Percentiles rank a stretch among this genome's conserved stretches.
Conservation (phyloP, 805 yeast genomes). For the Hanseniaspora pseudoguilliermondii region DNA sequence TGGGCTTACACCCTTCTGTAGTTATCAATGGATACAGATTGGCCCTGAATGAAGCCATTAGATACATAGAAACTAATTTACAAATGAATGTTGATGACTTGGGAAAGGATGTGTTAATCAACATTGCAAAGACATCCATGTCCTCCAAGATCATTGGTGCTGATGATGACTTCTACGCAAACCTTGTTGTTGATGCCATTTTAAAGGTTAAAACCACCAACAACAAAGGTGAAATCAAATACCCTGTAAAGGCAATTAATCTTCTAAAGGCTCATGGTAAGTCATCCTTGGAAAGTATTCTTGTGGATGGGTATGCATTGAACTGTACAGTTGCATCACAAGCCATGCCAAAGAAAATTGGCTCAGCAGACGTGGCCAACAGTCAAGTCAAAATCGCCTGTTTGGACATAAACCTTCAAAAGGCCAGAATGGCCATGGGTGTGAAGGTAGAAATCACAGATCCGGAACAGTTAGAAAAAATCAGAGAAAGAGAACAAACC, state of each 20-base stretch:
- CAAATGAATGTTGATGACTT: constrained; percentile 66
- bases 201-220: constrained; percentile 86
- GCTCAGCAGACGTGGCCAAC: constrained; percentile 22
- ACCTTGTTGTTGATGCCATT: constrained; percentile 90
- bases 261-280: constrained; percentile 94
- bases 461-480: constrained; percentile 91
- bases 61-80: constrained; percentile 73
- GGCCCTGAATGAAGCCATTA: constrained; percentile 80
- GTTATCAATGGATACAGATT: constrained; percentile 92
- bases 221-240: constrained; percentile 72
- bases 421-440: constrained; percentile 96
- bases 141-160: constrained; percentile 91
- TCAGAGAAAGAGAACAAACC: constrained; percentile 77
- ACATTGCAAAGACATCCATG: constrained; percentile 95
- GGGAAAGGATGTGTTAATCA: constrained; percentile 72
- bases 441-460: constrained; percentile 93
- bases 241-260: constrained; percentile 95
- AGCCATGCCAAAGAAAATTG: constrained; percentile 73
- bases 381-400: constrained; percentile 69
- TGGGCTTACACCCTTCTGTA: constrained; percentile 86
- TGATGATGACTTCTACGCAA: constrained; percentile 79
- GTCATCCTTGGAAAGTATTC: constrained; percentile 70
- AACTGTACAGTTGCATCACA: constrained; percentile 96
- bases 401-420: constrained; percentile 84
- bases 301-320: constrained; percentile 88